Percentiles rank a stretch among this genome's conserved stretches.
Conservation (phyloP, 441 rosid species). For the Erodium texanum region DNA sequence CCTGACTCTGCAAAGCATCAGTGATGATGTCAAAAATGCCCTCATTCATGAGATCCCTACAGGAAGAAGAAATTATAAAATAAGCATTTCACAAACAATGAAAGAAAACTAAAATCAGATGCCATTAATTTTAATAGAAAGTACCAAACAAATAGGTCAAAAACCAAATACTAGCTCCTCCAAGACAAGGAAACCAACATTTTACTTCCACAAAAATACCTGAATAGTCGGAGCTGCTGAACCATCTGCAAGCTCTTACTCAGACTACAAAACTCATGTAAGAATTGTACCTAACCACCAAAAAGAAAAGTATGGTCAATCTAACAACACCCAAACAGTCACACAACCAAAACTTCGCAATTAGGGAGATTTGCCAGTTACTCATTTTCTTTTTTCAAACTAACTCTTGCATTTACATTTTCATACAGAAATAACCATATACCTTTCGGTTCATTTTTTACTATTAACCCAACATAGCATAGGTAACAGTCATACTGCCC, state of each 20-base stretch:
- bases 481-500: no score
- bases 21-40: constrained; percentile 79
- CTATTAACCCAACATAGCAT: background rate
- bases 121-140: background rate
- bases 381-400: background rate
- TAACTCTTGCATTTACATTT: background rate
- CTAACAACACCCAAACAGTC: background rate
- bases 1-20: constrained; percentile 79
- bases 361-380: background rate
- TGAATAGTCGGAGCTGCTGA: constrained; percentile 88
- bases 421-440: background rate
- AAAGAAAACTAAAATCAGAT: background rate
- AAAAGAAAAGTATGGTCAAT: constrained; percentile 1
- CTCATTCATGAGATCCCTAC: constrained; percentile 83
- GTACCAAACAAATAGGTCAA: background rate
- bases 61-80: constrained; percentile 13
- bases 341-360: background rate
- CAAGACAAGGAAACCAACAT: background rate
- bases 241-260: constrained; percentile 95
- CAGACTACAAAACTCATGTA: constrained; percentile 93
- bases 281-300: constrained; percentile 66
- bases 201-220: constrained; percentile 34
- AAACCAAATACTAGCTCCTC: background rate
- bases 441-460: background rate
- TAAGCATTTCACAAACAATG: background rate